Percentiles rank a stretch among this genome's conserved stretches.
Conservation (phyloP, 768 basidiomycete genomes). For the Suillus brevipes region DNA sequence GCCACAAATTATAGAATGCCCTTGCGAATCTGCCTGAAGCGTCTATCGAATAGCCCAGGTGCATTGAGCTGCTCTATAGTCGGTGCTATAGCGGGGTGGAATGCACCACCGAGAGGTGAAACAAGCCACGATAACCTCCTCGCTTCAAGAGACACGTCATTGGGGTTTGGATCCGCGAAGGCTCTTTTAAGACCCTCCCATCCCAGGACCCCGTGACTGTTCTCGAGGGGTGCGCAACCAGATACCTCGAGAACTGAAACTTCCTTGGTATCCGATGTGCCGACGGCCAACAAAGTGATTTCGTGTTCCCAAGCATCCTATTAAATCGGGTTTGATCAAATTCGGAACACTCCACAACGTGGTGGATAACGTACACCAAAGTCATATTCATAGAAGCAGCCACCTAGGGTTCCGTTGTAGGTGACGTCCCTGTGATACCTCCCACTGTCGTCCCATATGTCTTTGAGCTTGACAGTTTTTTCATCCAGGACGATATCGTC, state of each 20-base stretch:
- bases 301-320: conserved; percentile 28
- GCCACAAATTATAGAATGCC: not conserved
- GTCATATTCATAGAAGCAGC: conserved; percentile 23
- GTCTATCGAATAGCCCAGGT: conserved; percentile 3
- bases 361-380: conserved; percentile 17
- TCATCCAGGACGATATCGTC: conserved; percentile 8
- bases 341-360: not conserved
- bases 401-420: conserved; percentile 9
- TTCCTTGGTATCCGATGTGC: not conserved
- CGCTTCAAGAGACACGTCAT: conserved; percentile 3
- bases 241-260: conserved; percentile 8
- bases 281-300: conserved; percentile 3
- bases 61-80: conserved; percentile 8
- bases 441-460: conserved; percentile 15
- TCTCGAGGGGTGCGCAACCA: conserved; percentile 10
- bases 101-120: conserved; percentile 7
- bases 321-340: not conserved
- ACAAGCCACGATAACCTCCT: conserved; percentile 31
- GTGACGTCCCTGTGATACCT: conserved; percentile 6
- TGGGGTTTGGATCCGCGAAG: conserved; percentile 9
- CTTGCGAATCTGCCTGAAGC: conserved; percentile 4
- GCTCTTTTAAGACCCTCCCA: conserved; percentile 15
- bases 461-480: conserved; percentile 12
- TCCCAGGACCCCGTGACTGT: conserved; percentile 8
- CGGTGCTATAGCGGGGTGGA: conserved; percentile 9